A percentile compares a stretch with the other conserved stretches of the same genome.
Evolutionary conservation across 2,329 filamentous ascomycete genomes (phyloP).

Genomic region (Arthrobotrys iridis): DNA sequence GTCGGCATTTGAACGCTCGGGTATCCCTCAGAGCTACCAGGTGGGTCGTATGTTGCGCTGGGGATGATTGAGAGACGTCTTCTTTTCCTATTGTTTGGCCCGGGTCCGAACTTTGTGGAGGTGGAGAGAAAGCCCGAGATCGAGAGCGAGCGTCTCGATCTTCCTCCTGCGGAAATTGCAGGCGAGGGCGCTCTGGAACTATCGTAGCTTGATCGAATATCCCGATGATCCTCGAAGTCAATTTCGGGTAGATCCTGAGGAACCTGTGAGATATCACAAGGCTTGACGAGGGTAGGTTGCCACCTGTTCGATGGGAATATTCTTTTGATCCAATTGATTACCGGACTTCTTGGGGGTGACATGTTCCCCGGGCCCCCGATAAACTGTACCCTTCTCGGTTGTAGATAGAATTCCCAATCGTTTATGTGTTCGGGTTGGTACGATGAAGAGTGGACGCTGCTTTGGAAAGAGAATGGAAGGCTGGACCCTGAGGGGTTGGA

Average conservation of each 20-base stretch:
- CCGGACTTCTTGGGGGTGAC: conserved; percentile 49
- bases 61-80: conserved; percentile 52
- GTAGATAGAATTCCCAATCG: conserved; percentile 53
- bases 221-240: conserved; percentile 43
- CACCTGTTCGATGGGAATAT: conserved; percentile 46
- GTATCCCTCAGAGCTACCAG: conserved; percentile 41
- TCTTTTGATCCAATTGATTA: conserved; percentile 46
- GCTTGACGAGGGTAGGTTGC: conserved; percentile 48
- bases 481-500: conserved; percentile 48
- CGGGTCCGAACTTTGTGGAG: conserved; percentile 47
- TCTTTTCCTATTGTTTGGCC: conserved; percentile 45
- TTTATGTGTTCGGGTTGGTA: conserved; percentile 49
- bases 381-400: conserved; percentile 45
- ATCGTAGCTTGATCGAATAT: conserved; percentile 41
- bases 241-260: conserved; percentile 45
- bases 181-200: conserved; percentile 42
- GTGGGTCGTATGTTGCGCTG: conserved; percentile 47
- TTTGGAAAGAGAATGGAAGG: conserved; percentile 50
- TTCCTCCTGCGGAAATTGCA: conserved; percentile 35
- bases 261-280: conserved; percentile 39
- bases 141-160: conserved; percentile 47
- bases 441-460: conserved; percentile 48
- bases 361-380: conserved; percentile 38
- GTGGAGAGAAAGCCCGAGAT: conserved; percentile 49
- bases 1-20: conserved; percentile 20